These are phyloP conservation scores for Blepharisma japonicum DNA, from an alignment of 73 alveolate species.

Conservation along the genomic window DNA sequence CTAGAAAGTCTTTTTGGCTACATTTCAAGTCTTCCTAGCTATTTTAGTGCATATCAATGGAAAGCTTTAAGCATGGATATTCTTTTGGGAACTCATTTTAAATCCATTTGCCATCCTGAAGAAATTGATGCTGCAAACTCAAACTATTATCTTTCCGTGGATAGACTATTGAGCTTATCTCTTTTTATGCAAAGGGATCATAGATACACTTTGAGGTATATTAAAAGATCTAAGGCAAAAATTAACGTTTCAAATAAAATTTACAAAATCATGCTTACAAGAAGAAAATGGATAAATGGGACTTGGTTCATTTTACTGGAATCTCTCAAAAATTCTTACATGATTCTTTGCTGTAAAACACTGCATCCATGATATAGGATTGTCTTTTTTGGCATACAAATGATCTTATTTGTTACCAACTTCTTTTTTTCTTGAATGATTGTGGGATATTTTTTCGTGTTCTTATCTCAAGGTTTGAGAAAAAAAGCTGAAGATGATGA, in stretches of 20 bases:
- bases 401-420: not conserved
- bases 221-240: constrained; percentile 38
- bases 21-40: constrained; percentile 36
- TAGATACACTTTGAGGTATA: constrained; percentile 25
- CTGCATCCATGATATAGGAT: not conserved
- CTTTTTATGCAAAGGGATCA: constrained; percentile 21
- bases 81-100: not conserved
- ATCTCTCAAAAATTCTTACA: not conserved
- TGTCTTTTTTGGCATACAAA: not conserved
- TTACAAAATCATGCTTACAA: not conserved
- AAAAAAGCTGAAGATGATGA: not conserved
- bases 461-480: not conserved
- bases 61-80: constrained; percentile 4
- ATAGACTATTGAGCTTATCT: constrained; percentile 54
- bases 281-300: constrained; percentile 34
- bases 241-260: constrained; percentile 30
- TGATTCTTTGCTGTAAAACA: not conserved
- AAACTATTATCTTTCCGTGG: constrained; percentile 57
- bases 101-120: not conserved
- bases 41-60: constrained; percentile 35
- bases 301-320: constrained; percentile 29
- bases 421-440: not conserved
- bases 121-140: constrained; percentile 20
- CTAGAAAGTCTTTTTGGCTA: not conserved
- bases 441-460: not conserved